phyloP scores from a whole-genome alignment of 129 eudicot genomes.

The Cynara cardunculus region DNA sequence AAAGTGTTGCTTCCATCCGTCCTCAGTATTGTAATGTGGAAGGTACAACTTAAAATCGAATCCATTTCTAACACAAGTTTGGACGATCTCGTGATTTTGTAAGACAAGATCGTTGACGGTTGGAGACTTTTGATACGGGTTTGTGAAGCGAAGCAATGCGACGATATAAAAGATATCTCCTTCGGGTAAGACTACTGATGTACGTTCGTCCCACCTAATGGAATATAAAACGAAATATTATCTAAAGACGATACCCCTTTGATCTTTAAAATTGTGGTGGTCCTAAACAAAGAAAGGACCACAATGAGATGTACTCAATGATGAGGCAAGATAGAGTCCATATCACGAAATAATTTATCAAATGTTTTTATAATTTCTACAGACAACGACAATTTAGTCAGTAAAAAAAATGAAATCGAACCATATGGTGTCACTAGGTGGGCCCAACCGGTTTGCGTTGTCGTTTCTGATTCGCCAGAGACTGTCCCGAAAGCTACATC shows the following conservation, averaged over 20 bases:
- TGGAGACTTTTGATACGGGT: conserved; percentile 48
- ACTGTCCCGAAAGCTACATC: conserved; percentile 47
- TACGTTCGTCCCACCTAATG: conserved; percentile 74
- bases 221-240: conserved; percentile 11
- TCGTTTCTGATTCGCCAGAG: conserved; percentile 42
- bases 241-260: conserved; percentile 13
- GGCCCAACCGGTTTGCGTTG: conserved; percentile 47
- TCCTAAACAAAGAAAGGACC: conserved; percentile 32
- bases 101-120: conserved; percentile 43
- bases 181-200: conserved; percentile 58
- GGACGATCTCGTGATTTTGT: conserved; percentile 56
- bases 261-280: conserved; percentile 24
- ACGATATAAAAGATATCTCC: conserved; percentile 74
- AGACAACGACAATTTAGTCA: conserved; percentile 36
- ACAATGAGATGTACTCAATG: conserved; percentile 30
- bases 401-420: conserved; percentile 19
- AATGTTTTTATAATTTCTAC: neutral
- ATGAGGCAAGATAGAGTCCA: conserved; percentile 28
- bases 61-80: conserved; percentile 41
- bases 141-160: conserved; percentile 62
- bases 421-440: conserved; percentile 43
- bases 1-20: conserved; percentile 70
- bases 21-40: conserved; percentile 46
- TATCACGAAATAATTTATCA: conserved; percentile 12
- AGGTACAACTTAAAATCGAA: conserved; percentile 63